Base-by-base conservation (phyloP, 371 early-diverging fungal species). In the Phascolomyces articulosus region DNA sequence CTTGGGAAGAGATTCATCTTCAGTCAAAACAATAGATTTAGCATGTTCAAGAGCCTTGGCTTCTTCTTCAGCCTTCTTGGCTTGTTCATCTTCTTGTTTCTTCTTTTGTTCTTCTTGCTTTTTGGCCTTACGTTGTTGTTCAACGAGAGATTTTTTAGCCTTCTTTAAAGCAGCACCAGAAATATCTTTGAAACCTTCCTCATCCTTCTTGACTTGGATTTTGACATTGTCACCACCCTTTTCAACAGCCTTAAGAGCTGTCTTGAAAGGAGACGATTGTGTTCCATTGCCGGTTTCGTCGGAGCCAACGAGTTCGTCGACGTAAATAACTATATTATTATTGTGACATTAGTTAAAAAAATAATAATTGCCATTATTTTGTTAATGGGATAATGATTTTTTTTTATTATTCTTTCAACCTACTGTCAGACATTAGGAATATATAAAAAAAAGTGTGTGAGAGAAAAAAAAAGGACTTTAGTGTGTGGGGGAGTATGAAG, bases 121-220 rank as follows among this genome's bases (percentile, higher is more conserved):
- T 79, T 90, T 86, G 26, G 89, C 83, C 71, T 91, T 90, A 75
- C 85, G 87, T 65, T 83, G 82, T 38, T 84, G 77, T 74, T 90
- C 91, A 61, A 83, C 91, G 58, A 87, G 81, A 40, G 88, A 83
- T 82, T 93, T 93, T 67, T 91, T 87, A 28, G 93, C 95, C 85
- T 98, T 98, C 86, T 96, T 97, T 64, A 91, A 71, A 24, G 96
- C 96, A 62, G 96, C 90, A 44, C 91, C 92, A 21, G 96, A 91
- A 65, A 94, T 90, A 60, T 89, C 87, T 62, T 78, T 83, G 72
- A 83, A 97, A 24, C 87, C 90, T 59, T 82, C 88, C 18, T 78
- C 85, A 49, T 86, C 83, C 77, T 95, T 95, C 69, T 88, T 85
- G 44, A 91, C 79, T 62, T 81, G 76, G 57, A 91, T 79, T 64